A percentile compares a stretch with the other conserved stretches of the same genome.
phyloP scores from a whole-genome alignment of 2,329 filamentous ascomycete species.

The Exutisphaerella laricina region DNA sequence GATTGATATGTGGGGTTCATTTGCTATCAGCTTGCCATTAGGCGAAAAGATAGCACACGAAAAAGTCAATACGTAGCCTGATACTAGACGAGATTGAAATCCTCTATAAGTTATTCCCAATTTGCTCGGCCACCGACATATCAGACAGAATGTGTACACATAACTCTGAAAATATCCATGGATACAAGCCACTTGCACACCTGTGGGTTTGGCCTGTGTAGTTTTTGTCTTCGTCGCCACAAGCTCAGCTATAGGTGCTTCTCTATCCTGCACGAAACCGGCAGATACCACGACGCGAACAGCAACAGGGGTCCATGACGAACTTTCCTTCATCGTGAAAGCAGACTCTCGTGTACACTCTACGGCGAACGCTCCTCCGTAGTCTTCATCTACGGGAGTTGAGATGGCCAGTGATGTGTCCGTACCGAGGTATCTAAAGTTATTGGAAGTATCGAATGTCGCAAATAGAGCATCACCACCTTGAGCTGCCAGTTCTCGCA shows the following conservation, averaged over 20 bases:
- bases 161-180: neutral
- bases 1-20: slow-evolving; percentile 41
- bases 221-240: neutral
- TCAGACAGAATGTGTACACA: neutral
- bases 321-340: slow-evolving; percentile 38
- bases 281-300: slow-evolving; percentile 23
- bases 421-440: slow-evolving; percentile 48
- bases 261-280: neutral
- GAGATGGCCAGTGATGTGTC: slow-evolving; percentile 48
- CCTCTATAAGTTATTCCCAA: slow-evolving; percentile 53
- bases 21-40: slow-evolving; percentile 41
- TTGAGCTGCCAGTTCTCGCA: slow-evolving; percentile 38
- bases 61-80: slow-evolving; percentile 42
- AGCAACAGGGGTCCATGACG: slow-evolving; percentile 36
- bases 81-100: slow-evolving; percentile 50
- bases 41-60: slow-evolving; percentile 42
- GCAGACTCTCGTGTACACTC: slow-evolving; percentile 40
- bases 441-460: slow-evolving; percentile 41
- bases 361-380: slow-evolving; percentile 34
- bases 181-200: neutral
- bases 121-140: slow-evolving; percentile 57
- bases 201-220: neutral
- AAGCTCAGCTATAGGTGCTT: neutral
- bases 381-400: slow-evolving; percentile 35
- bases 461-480: slow-evolving; percentile 41